Conservation (phyloP, 495 filamentous ascomycete species). For the Barbatosphaeria neglecta region DNA sequence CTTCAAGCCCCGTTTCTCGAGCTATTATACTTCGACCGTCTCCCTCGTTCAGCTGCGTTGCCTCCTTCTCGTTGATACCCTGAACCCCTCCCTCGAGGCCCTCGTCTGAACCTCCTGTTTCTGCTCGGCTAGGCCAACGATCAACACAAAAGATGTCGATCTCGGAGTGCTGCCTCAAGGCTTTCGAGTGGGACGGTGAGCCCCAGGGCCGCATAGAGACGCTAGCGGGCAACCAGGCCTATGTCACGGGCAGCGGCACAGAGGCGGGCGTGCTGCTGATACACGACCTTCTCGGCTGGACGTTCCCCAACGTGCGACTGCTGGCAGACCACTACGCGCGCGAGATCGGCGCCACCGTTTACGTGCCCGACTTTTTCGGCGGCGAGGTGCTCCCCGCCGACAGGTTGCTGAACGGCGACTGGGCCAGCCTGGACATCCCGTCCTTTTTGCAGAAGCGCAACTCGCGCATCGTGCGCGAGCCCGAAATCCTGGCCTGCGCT, state of each 20-base stretch:
- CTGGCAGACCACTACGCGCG: conserved; percentile 46
- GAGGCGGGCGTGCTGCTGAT: conserved; percentile 41
- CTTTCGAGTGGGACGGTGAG: conserved; percentile 37
- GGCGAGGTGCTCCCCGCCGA: conserved; percentile 22
- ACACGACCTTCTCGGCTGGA: conserved; percentile 50
- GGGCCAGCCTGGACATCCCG: conserved; percentile 26
- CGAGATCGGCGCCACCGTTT: conserved; percentile 39
- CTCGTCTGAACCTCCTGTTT: no score
- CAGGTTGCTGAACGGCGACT: conserved; percentile 15
- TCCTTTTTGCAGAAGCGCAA: conserved; percentile 26
- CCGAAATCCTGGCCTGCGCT: conserved; percentile 42
- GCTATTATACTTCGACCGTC: no score
- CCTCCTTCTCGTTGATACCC: no score
- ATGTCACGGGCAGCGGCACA: conserved; percentile 31
- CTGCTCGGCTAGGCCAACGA: no score
- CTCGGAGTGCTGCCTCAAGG: conserved; percentile 20
- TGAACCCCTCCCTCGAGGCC: no score
- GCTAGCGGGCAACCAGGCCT: conserved; percentile 23
- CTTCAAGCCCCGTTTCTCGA: no score
- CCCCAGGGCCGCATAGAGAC: conserved; percentile 27
- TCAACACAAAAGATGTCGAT: no score
- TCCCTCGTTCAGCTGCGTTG: no score
- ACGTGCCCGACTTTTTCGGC: conserved; percentile 45
- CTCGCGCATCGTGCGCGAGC: conserved; percentile 33
- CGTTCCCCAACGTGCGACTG: conserved; percentile 42